These are phyloP conservation scores for Marsdenia floribunda DNA, from an alignment of 257 asterid genomes.

Conservation along the genomic window DNA sequence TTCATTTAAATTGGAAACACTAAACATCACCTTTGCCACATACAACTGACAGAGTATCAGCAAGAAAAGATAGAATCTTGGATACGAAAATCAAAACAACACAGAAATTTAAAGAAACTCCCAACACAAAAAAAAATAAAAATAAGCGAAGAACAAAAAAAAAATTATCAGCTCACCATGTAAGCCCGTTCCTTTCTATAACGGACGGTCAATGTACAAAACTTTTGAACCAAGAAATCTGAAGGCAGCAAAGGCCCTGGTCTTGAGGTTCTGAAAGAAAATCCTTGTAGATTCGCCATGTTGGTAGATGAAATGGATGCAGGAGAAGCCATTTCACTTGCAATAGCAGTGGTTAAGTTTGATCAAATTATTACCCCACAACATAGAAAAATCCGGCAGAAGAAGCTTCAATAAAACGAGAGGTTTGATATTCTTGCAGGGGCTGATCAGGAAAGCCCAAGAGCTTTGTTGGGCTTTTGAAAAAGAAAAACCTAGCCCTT, in stretches of 20 bases:
- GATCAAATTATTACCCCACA: neutral
- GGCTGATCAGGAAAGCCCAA: neutral
- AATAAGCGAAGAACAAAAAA: neutral
- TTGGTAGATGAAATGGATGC: constrained; percentile 13
- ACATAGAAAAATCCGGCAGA: constrained; percentile 1
- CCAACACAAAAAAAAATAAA: neutral
- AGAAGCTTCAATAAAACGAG: neutral
- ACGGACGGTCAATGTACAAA: constrained; percentile 7
- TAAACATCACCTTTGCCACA: neutral
- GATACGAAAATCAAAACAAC: neutral
- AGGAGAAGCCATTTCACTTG: constrained; percentile 29
- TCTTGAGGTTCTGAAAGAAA: constrained; percentile 8
- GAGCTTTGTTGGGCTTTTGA: too few species aligned
- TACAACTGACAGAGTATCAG: neutral
- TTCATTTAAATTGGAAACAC: neutral
- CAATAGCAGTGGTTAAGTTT: constrained; percentile 11
- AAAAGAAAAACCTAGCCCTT: too few species aligned
- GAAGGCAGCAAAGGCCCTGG: constrained; percentile 12
- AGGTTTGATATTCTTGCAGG: neutral
- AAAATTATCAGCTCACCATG: constrained; percentile 15
- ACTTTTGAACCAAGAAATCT: constrained; percentile 1
- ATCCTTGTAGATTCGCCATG: constrained; percentile 3
- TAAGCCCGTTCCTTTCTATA: neutral
- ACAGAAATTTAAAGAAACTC: neutral
- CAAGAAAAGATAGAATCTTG: neutral